Conservation (phyloP, 1,284 basidiomycete species). For the Tilletia setariae region DNA sequence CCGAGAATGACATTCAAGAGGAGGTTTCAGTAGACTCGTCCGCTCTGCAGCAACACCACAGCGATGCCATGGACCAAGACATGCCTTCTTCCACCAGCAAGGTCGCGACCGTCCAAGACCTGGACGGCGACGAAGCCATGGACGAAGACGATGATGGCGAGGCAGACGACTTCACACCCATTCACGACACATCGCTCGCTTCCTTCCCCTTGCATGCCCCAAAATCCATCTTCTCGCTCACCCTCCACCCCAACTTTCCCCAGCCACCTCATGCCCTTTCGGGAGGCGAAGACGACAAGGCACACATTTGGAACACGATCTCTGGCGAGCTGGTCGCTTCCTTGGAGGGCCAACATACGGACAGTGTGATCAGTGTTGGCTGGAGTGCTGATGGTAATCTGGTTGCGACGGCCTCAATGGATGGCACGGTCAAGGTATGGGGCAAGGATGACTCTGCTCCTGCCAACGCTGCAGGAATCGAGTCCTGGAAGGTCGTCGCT, state of each 20-base stretch:
- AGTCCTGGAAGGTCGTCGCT: conserved; percentile 85
- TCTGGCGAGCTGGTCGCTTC: conserved; percentile 76
- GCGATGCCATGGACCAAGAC: background rate
- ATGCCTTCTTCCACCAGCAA: background rate
- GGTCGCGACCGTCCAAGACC: background rate
- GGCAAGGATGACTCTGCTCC: conserved; percentile 54
- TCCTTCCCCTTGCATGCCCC: conserved; percentile 31
- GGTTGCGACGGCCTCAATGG: conserved; percentile 94
- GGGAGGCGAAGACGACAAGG: conserved; percentile 92
- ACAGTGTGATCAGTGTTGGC: conserved; percentile 76
- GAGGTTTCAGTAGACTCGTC: background rate
- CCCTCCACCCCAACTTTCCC: conserved; percentile 70
- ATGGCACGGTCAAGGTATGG: conserved; percentile 90
- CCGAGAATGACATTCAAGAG: conserved; percentile 12
- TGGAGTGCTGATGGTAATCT: conserved; percentile 87
- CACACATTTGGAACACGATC: conserved; percentile 87
- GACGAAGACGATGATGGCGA: conserved; percentile 7
- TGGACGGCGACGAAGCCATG: conserved; percentile 6
- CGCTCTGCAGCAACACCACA: too few relatives aligned
- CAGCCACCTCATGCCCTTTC: conserved; percentile 78
- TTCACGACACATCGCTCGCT: conserved; percentile 50
- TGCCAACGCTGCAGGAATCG: conserved; percentile 57
- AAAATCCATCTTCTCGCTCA: conserved; percentile 73
- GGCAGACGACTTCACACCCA: conserved; percentile 6
- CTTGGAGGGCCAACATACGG: conserved; percentile 78